phyloP scores from a whole-genome alignment of 768 basidiomycete species.

The Sistotremastrum suecicum region DNA sequence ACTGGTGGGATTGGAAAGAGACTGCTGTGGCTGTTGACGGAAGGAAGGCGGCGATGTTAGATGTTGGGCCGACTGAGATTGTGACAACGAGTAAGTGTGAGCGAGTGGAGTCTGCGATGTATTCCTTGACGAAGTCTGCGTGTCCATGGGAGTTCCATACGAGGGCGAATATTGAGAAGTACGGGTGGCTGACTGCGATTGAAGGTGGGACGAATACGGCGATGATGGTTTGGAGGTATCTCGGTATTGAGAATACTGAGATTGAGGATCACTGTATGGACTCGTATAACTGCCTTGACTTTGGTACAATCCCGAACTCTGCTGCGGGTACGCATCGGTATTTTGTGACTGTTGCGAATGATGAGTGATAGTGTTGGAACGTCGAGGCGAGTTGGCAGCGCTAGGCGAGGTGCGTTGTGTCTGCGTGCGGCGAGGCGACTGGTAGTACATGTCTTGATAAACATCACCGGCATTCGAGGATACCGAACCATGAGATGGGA shows the following conservation, averaged over 20 bases:
- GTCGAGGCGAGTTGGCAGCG: too few species aligned
- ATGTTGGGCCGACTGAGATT: slow-evolving; percentile 31
- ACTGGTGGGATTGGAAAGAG: slow-evolving; percentile 30
- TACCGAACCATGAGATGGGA: too few species aligned
- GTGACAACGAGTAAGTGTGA: slow-evolving; percentile 24
- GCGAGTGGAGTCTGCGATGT: slow-evolving; percentile 55
- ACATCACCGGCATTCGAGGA: too few species aligned
- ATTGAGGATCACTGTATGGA: background rate
- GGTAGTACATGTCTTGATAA: too few species aligned
- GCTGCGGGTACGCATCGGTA: too few species aligned
- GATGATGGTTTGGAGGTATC: slow-evolving; percentile 28
- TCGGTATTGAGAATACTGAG: background rate
- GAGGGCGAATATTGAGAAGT: slow-evolving; percentile 40
- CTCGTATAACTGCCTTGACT: too few species aligned
- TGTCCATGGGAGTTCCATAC: slow-evolving; percentile 36
- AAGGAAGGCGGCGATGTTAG: slow-evolving; percentile 19
- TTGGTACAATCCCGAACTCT: too few species aligned
- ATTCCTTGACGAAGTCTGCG: slow-evolving; percentile 49
- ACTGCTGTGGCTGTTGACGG: slow-evolving; percentile 26
- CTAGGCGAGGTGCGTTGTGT: too few species aligned
- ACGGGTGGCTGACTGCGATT: slow-evolving; percentile 38
- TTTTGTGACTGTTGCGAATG: too few species aligned
- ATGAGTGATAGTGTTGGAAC: too few species aligned
- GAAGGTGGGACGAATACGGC: slow-evolving; percentile 56
- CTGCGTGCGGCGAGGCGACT: too few species aligned